Conservation (phyloP, 768 basidiomycete species). For the Crucibulum laeve region DNA sequence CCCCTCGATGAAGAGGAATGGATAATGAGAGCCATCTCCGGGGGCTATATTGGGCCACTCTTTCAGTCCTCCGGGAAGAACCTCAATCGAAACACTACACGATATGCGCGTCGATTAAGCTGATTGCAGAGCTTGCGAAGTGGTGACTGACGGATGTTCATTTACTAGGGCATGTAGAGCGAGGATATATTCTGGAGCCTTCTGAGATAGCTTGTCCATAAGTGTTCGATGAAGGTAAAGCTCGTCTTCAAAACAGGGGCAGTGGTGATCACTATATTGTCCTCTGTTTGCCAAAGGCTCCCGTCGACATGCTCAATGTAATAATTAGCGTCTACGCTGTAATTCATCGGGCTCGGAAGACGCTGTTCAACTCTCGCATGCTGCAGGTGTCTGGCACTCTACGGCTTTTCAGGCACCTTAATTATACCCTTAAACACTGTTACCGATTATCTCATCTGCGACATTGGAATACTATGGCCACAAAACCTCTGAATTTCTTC, state of each 20-base stretch:
- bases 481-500: constrained; percentile 27
- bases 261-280: neutral
- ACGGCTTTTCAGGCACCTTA: constrained; percentile 1
- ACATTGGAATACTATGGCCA: constrained; percentile 7
- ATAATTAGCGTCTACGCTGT: no score
- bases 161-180: no score
- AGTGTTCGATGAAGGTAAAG: no score
- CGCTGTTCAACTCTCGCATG: constrained; percentile 2
- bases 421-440: neutral
- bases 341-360: no score
- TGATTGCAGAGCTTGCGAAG: neutral
- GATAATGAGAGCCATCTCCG: constrained; percentile 29
- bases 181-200: no score
- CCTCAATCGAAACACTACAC: constrained; percentile 43
- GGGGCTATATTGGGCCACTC: constrained; percentile 36
- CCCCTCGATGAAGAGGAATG: constrained; percentile 53
- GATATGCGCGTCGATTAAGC: neutral
- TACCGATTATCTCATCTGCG: neutral
- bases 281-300: neutral
- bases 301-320: no score
- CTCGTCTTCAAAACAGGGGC: no score
- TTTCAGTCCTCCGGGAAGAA: constrained; percentile 53
- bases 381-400: constrained; percentile 3
- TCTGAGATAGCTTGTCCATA: no score
- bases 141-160: constrained; percentile 17